A percentile compares a stretch with the other conserved stretches of the same genome.
Conservation (phyloP, 2,329 filamentous ascomycete genomes). For the Ceratocystis cacaofunesta region DNA sequence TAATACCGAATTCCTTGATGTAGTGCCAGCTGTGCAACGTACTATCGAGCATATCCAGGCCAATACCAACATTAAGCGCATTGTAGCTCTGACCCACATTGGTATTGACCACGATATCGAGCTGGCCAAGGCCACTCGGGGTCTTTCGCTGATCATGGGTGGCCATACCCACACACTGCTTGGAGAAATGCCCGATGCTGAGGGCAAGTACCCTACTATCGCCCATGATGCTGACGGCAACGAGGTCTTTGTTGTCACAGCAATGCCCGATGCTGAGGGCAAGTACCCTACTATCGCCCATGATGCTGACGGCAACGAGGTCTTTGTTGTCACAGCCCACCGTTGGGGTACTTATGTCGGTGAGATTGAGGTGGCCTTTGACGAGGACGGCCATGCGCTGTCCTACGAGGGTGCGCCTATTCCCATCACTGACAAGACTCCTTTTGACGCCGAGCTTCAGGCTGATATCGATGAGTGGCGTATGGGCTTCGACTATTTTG, state of each 20-base stretch:
- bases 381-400: slow-evolving; percentile 43
- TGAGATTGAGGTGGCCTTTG: slow-evolving; percentile 52
- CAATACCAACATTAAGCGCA: slow-evolving; percentile 47
- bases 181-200: slow-evolving; percentile 41
- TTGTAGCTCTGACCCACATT: slow-evolving; percentile 52
- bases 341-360: slow-evolving; percentile 55
- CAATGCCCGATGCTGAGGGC: slow-evolving; percentile 42
- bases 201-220: slow-evolving; percentile 50
- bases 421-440: slow-evolving; percentile 46
- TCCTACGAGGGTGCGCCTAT: slow-evolving; percentile 49
- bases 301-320: slow-evolving; percentile 48
- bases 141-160: slow-evolving; percentile 52
- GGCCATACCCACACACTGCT: slow-evolving; percentile 47
- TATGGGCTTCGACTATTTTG: slow-evolving; percentile 44
- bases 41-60: slow-evolving; percentile 46
- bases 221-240: slow-evolving; percentile 44
- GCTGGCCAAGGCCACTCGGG: slow-evolving; percentile 43
- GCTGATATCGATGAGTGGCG: slow-evolving; percentile 44
- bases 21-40: slow-evolving; percentile 42
- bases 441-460: slow-evolving; percentile 42
- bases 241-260: slow-evolving; percentile 53
- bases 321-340: slow-evolving; percentile 53
- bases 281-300: slow-evolving; percentile 48
- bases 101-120: slow-evolving; percentile 49
- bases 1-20: slow-evolving; percentile 43